Percentiles rank a stretch among this genome's conserved stretches.
These are phyloP conservation scores for Tylopilus plumbeoviolaceoides DNA, from an alignment of 768 basidiomycete species.

Conservation along the genomic window DNA sequence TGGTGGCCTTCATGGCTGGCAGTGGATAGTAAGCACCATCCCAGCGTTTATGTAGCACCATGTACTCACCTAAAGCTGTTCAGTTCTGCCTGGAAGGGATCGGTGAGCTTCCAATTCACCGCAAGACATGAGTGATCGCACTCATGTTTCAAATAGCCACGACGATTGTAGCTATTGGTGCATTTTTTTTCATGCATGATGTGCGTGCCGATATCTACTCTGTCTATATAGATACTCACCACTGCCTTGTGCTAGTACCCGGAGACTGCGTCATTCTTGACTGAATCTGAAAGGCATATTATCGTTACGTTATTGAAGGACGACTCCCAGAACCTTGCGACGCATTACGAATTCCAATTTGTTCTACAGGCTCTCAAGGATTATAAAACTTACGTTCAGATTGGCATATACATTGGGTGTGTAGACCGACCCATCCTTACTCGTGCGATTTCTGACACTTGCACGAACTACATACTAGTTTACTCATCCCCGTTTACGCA, in stretches of 20 bases:
- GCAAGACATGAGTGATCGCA: background rate
- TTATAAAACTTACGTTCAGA: constrained; percentile 37
- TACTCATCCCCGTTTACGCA: constrained; percentile 45
- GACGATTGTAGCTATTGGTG: constrained; percentile 11
- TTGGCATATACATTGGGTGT: constrained; percentile 41
- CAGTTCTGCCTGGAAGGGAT: constrained; percentile 32
- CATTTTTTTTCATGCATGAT: constrained; percentile 54
- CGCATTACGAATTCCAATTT: constrained; percentile 42
- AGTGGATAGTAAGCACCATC: constrained; percentile 32
- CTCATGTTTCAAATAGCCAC: constrained; percentile 16
- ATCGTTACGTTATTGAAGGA: constrained; percentile 37
- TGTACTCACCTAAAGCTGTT: constrained; percentile 5
- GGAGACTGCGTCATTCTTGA: constrained; percentile 54
- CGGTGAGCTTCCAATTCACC: constrained; percentile 9
- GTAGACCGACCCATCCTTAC: constrained; percentile 9
- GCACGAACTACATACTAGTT: constrained; percentile 18
- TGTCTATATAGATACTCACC: background rate
- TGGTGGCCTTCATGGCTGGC: constrained; percentile 33
- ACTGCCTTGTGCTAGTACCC: constrained; percentile 39
- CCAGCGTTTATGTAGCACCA: background rate
- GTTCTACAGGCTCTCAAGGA: constrained; percentile 47
- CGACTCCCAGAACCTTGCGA: constrained; percentile 43
- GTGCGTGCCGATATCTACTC: constrained; percentile 26
- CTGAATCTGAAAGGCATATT: constrained; percentile 37
- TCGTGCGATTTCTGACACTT: background rate